A percentile compares a stretch with the other conserved stretches of the same genome.
Conservation (phyloP, 768 basidiomycete species). For the Jaapia argillacea region DNA sequence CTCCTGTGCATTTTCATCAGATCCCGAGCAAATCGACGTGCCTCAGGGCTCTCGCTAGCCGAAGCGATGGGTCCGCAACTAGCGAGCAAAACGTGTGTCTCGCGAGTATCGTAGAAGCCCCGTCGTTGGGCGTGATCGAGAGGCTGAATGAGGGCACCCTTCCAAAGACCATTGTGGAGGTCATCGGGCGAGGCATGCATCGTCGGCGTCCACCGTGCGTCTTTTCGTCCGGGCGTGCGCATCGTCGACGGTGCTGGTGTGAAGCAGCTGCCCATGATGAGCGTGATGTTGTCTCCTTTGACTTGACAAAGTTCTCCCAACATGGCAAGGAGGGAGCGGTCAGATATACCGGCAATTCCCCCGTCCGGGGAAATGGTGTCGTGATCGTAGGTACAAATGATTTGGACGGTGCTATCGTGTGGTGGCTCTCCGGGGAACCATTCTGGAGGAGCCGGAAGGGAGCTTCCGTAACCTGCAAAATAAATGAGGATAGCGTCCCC, state of each 20-base stretch:
- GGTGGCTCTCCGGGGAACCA: conserved; percentile 42
- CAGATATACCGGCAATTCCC: conserved; percentile 52
- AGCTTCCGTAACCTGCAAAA: conserved; percentile 68
- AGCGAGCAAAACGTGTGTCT: conserved; percentile 43
- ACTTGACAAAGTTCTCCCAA: conserved; percentile 40
- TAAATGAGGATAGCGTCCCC: conserved; percentile 62
- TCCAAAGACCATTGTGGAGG: conserved; percentile 47
- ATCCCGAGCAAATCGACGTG: conserved; percentile 51
- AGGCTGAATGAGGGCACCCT: conserved; percentile 34
- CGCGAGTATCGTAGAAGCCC: conserved; percentile 35
- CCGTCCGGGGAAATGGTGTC: conserved; percentile 38
- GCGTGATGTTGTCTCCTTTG: conserved; percentile 63
- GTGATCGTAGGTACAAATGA: conserved; percentile 60
- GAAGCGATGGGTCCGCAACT: conserved; percentile 46
- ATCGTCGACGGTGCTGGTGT: conserved; percentile 27
- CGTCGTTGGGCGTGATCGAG: conserved; percentile 23
- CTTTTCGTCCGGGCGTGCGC: too few relatives aligned
- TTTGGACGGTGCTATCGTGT: conserved; percentile 31
- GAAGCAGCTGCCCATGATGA: conserved; percentile 61
- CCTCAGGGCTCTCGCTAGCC: conserved; percentile 52
- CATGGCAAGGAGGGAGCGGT: conserved; percentile 55
- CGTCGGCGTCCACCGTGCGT: conserved; percentile 59
- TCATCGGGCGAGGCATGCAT: conserved; percentile 25
- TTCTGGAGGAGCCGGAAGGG: conserved; percentile 40
- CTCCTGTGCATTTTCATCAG: conserved; percentile 37